These are phyloP conservation scores for Puccinia polysora DNA, from an alignment of 1,284 basidiomycete genomes.

Conservation along the genomic window DNA sequence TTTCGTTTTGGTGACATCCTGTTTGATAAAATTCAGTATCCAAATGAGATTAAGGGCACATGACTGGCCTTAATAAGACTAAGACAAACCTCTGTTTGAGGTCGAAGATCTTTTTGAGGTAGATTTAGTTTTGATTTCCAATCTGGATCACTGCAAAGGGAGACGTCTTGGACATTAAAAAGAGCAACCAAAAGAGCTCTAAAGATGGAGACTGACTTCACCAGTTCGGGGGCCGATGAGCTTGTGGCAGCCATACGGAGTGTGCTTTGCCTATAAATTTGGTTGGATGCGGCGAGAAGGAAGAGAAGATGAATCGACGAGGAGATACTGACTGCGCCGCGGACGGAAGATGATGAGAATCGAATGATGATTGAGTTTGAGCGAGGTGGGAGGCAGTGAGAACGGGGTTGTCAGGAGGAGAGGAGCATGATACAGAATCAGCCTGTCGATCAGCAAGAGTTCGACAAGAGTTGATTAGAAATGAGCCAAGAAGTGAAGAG, in stretches of 20 bases:
- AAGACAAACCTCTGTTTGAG: conserved; percentile 70
- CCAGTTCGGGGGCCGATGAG: conserved; percentile 7
- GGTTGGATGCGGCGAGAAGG: neutral
- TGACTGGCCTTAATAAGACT: neutral
- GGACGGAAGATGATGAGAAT: no score
- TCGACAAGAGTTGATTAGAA: conserved; percentile 1
- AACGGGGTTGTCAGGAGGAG: no score
- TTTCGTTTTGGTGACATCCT: conserved; percentile 83
- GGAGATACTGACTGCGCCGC: no score
- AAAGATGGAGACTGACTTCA: conserved; percentile 44
- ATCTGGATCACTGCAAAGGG: conserved; percentile 45
- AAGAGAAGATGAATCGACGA: conserved; percentile 8
- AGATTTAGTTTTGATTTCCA: conserved; percentile 75
- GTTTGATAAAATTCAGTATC: conserved; percentile 1
- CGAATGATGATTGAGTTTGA: no score
- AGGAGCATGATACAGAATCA: no score
- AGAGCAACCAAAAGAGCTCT: neutral
- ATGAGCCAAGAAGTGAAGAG: conserved; percentile 1
- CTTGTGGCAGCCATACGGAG: conserved; percentile 36
- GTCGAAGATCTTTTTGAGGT: conserved; percentile 82
- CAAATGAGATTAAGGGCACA: neutral
- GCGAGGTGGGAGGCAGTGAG: no score
- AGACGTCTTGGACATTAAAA: no score
- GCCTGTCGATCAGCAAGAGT: no score
- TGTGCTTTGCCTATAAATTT: no score